Evolutionary conservation across 768 basidiomycete species (phyloP).

Genomic region (Suillus discolor): DNA sequence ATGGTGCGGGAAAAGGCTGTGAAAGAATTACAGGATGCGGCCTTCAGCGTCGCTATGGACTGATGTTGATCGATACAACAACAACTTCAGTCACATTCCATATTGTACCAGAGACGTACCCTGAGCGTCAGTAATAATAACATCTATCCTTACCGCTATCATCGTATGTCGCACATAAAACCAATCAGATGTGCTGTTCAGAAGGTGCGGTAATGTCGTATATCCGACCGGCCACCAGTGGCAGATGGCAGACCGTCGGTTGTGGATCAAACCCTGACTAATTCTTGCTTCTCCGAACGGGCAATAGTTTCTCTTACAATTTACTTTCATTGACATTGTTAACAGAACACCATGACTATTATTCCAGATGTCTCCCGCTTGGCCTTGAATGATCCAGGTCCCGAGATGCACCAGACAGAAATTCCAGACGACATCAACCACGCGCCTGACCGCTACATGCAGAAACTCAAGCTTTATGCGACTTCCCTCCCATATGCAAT

Average conservation of each 20-base stretch:
- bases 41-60: constrained; percentile 38
- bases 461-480: constrained; percentile 65
- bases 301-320: constrained; percentile 1
- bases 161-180: background rate
- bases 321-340: background rate
- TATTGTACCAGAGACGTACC: background rate
- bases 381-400: constrained; percentile 41
- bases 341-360: constrained; percentile 27
- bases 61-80: constrained; percentile 11
- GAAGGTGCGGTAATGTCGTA: background rate
- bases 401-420: constrained; percentile 16
- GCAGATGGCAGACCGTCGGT: background rate
- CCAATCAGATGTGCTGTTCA: background rate
- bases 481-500: constrained; percentile 73
- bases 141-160: background rate
- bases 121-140: constrained; percentile 1
- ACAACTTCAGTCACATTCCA: background rate
- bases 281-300: constrained; percentile 1
- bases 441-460: constrained; percentile 48
- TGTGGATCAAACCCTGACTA: constrained; percentile 8
- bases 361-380: constrained; percentile 52
- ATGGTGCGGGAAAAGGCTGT: constrained; percentile 74
- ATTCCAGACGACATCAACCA: constrained; percentile 35
- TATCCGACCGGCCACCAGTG: background rate
- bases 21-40: constrained; percentile 72